A percentile compares a stretch with the other conserved stretches of the same genome.
Conservation (phyloP, 2,329 filamentous ascomycete species). For the Hypoxylon sp. region DNA sequence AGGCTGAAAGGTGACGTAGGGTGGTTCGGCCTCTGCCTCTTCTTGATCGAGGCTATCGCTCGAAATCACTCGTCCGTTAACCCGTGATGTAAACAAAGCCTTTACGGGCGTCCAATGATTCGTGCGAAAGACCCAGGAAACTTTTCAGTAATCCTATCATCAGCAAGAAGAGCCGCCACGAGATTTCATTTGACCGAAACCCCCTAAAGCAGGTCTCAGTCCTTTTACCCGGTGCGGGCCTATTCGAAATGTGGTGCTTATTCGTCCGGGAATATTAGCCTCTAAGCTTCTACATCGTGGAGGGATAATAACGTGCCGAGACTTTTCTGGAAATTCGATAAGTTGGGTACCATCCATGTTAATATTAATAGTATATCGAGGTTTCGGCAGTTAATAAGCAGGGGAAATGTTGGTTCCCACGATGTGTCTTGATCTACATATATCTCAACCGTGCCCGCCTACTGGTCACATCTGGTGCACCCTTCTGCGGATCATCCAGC, state of each 20-base stretch:
- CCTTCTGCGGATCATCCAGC: constrained; percentile 24
- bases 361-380: constrained; percentile 41
- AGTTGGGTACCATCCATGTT: constrained; percentile 42
- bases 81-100: constrained; percentile 26
- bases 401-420: constrained; percentile 2
- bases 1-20: constrained; percentile 40
- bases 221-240: constrained; percentile 41
- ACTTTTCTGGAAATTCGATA: constrained; percentile 38
- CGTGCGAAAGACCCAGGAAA: constrained; percentile 17
- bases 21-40: constrained; percentile 36
- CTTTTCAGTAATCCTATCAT: constrained; percentile 9
- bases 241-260: constrained; percentile 29
- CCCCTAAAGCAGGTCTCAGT: constrained; percentile 12
- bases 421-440: constrained; percentile 34
- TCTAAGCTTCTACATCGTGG: constrained; percentile 17
- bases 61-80: constrained; percentile 22
- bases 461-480: constrained; percentile 13
- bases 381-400: constrained; percentile 45
- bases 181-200: constrained; percentile 18
- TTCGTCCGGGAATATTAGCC: constrained; percentile 44
- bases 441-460: constrained; percentile 30
- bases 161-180: constrained; percentile 25
- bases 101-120: constrained; percentile 29
- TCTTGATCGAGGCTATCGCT: constrained; percentile 32
- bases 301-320: constrained; percentile 35